Conservation (phyloP, 176 grass and related monocot genomes). For the Luzula sylvatica region DNA sequence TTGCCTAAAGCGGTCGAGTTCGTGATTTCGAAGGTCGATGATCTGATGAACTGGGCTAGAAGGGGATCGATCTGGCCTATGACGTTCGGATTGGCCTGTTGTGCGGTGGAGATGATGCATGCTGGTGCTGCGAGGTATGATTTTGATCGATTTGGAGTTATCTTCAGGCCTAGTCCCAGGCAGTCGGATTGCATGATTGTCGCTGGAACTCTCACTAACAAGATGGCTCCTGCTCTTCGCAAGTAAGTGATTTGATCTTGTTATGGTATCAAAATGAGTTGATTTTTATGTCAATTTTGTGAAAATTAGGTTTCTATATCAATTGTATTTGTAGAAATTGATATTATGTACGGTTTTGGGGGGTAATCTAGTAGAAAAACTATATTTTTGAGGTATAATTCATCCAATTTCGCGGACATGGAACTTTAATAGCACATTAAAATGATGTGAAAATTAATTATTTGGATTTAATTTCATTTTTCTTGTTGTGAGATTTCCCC, state of each 20-base stretch:
- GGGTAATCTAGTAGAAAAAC: no score
- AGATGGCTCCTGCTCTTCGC: slow-evolving; percentile 93
- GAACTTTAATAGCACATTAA: no score
- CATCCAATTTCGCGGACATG: no score
- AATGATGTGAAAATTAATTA: no score
- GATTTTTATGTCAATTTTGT: no score
- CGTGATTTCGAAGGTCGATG: slow-evolving; percentile 90
- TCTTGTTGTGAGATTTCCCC: no score
- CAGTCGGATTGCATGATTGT: slow-evolving; percentile 98
- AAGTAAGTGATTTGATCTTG: slow-evolving; percentile 35
- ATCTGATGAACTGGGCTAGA: slow-evolving; percentile 89
- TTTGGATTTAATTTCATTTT: no score
- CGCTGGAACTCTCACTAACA: slow-evolving; percentile 86
- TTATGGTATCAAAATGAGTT: not conserved
- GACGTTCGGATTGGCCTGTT: slow-evolving; percentile 92
- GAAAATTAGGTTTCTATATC: no score
- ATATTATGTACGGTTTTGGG: no score
- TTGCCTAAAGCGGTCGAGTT: slow-evolving; percentile 78
- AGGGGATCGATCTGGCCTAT: slow-evolving; percentile 84
- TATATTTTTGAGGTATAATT: no score
- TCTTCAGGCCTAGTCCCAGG: slow-evolving; percentile 83
- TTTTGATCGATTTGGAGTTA: slow-evolving; percentile 89
- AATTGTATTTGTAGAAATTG: no score
- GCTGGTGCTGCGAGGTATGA: slow-evolving; percentile 75
- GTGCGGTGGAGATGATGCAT: slow-evolving; percentile 97